Conservation (phyloP, 768 basidiomycete species). For the Psilocybe tampanensis region DNA sequence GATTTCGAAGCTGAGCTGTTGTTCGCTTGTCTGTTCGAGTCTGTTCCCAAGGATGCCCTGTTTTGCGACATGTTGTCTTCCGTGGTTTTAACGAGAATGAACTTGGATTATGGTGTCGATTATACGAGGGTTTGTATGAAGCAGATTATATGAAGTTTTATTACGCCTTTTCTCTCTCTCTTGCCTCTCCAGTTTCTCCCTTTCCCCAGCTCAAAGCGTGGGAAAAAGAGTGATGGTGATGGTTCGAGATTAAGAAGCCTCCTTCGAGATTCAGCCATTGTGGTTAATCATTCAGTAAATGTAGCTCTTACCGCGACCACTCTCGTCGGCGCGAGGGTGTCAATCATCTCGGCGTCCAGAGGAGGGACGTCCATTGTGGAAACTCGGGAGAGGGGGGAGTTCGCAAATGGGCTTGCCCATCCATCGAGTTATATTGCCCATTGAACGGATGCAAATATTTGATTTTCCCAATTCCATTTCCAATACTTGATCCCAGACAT, state of each 20-base stretch:
- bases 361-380: constrained; percentile 8
- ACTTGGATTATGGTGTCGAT: too few species aligned
- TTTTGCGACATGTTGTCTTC: too few species aligned
- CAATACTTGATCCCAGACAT: too few species aligned
- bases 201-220: neutral
- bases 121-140: too few species aligned
- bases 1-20: too few species aligned
- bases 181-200: neutral
- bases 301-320: constrained; percentile 13
- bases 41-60: too few species aligned
- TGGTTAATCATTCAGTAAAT: neutral
- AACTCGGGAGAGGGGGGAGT: neutral
- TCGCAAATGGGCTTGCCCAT: neutral
- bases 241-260: neutral
- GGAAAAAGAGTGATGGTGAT: neutral
- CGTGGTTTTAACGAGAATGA: neutral
- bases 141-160: neutral
- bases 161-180: neutral
- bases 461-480: too few species aligned
- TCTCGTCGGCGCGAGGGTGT: constrained; percentile 9
- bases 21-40: too few species aligned
- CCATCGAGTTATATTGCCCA: too few species aligned
- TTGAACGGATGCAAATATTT: too few species aligned
- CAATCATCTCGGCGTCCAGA: constrained; percentile 2
- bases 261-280: neutral